Conservation (phyloP, 768 basidiomycete species). For the Kwoniella heveanensis region DNA sequence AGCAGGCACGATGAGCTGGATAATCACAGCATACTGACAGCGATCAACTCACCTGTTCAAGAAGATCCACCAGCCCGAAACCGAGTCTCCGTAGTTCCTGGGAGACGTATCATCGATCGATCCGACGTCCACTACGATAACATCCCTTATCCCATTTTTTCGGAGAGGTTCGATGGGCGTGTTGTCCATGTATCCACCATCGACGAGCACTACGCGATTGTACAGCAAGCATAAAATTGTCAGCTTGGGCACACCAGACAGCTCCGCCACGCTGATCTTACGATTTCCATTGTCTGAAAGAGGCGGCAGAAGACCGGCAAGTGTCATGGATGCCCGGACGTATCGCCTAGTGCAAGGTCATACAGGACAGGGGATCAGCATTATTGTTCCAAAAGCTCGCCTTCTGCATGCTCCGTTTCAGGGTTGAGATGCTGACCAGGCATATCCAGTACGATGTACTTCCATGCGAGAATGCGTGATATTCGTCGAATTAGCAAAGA, state of each 20-base stretch:
- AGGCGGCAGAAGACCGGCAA: constrained; percentile 92
- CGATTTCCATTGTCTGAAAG: constrained; percentile 85
- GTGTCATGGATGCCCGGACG: constrained; percentile 84
- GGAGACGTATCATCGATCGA: constrained; percentile 94
- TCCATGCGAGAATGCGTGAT: constrained; percentile 96
- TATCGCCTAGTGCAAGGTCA: constrained; percentile 9
- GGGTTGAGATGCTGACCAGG: constrained; percentile 81
- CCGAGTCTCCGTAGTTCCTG: constrained; percentile 87
- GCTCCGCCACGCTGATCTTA: constrained; percentile 16
- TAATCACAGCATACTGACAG: too few relatives aligned
- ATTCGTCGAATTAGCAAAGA: constrained; percentile 96
- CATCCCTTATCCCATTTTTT: constrained; percentile 81
- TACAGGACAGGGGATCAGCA: constrained; percentile 3
- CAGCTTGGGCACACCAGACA: not conserved
- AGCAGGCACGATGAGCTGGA: too few relatives aligned
- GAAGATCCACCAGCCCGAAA: constrained; percentile 95
- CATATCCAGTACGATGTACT: constrained; percentile 96
- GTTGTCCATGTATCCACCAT: constrained; percentile 57
- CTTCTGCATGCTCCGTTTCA: constrained; percentile 29
- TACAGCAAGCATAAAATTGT: not conserved
- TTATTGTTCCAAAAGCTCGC: too few relatives aligned
- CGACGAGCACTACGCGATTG: constrained; percentile 50
- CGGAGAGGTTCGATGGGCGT: constrained; percentile 84
- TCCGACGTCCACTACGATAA: constrained; percentile 93
- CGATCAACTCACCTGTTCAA: constrained; percentile 74